Percentiles rank a stretch among this genome's conserved stretches.
These are phyloP conservation scores for Casuarina glauca DNA, from an alignment of 306 rosid genomes.

Conservation along the genomic window DNA sequence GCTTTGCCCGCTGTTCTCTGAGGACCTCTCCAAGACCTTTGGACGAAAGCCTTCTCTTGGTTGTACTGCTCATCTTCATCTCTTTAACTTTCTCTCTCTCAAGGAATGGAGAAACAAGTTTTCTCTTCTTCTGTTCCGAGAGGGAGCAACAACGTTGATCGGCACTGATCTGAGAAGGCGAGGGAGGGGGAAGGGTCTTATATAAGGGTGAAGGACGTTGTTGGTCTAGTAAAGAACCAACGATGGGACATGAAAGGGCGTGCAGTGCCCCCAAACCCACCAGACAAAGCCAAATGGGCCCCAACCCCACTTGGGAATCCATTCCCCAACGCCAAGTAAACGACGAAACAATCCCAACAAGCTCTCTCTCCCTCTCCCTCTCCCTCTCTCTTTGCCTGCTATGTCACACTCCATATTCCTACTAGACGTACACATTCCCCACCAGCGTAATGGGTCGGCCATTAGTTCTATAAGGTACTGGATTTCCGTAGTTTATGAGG, in stretches of 20 bases:
- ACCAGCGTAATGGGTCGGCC: slow-evolving; percentile 57
- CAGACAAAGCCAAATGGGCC: slow-evolving; percentile 57
- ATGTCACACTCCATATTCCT: slow-evolving; percentile 38
- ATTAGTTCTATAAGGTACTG: slow-evolving; percentile 25
- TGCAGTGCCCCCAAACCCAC: slow-evolving; percentile 72
- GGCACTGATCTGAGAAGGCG: not conserved
- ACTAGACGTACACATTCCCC: slow-evolving; percentile 47
- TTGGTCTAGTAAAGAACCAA: slow-evolving; percentile 54
- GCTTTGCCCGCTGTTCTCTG: slow-evolving; percentile 81
- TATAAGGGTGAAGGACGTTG: slow-evolving; percentile 33
- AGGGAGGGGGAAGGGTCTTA: slow-evolving; percentile 23
- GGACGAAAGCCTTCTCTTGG: slow-evolving; percentile 78
- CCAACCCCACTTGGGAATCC: slow-evolving; percentile 66
- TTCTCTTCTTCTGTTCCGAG: not conserved
- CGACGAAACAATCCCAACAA: slow-evolving; percentile 28
- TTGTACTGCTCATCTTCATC: slow-evolving; percentile 64
- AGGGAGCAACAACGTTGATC: slow-evolving; percentile 14
- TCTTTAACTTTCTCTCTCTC: slow-evolving; percentile 6
- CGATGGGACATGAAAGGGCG: slow-evolving; percentile 80
- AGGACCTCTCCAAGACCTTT: slow-evolving; percentile 87
- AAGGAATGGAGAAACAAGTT: not conserved
- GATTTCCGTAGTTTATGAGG: not conserved
- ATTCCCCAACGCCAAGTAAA: slow-evolving; percentile 34
- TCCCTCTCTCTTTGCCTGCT: slow-evolving; percentile 11
- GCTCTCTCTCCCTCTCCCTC: not conserved